These are phyloP conservation scores for Falciphora oryzae DNA, from an alignment of 2,329 filamentous ascomycete species.

Conservation along the genomic window DNA sequence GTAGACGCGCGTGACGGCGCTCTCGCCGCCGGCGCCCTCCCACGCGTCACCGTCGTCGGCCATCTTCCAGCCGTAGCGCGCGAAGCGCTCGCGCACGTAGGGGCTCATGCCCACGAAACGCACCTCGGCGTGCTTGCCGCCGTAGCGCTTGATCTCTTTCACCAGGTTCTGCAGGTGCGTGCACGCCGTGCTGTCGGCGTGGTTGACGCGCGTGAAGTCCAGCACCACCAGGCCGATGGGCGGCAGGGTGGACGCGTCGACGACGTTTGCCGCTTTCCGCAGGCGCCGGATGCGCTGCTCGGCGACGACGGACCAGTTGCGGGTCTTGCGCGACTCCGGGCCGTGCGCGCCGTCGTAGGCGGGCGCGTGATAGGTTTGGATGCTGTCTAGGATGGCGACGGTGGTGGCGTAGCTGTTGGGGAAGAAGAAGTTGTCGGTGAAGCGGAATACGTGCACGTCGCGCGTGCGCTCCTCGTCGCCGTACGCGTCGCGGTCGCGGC, in stretches of 20 bases:
- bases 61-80: conserved; percentile 32
- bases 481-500: conserved; percentile 18
- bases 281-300: conserved; percentile 41
- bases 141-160: conserved; percentile 42
- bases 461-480: conserved; percentile 21
- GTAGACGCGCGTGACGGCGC: conserved; percentile 9
- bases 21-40: background rate
- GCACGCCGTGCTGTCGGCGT: conserved; percentile 48
- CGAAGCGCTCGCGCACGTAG: conserved; percentile 33
- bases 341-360: conserved; percentile 29
- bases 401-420: conserved; percentile 52
- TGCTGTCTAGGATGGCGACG: conserved; percentile 39
- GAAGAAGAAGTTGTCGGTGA: conserved; percentile 54
- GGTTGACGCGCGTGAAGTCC: conserved; percentile 45
- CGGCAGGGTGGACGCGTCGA: conserved; percentile 25
- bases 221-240: conserved; percentile 44
- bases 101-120: conserved; percentile 42
- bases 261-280: conserved; percentile 32
- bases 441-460: conserved; percentile 50
- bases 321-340: conserved; percentile 25
- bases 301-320: conserved; percentile 49
- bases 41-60: conserved; percentile 15
- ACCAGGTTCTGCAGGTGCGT: conserved; percentile 42
- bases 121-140: conserved; percentile 38
- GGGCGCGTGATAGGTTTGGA: conserved; percentile 40